A percentile compares a stretch with the other conserved stretches of the same genome.
These are phyloP conservation scores for Lachnellula occidentalis DNA, from an alignment of 2,329 filamentous ascomycete species.

Conservation along the genomic window DNA sequence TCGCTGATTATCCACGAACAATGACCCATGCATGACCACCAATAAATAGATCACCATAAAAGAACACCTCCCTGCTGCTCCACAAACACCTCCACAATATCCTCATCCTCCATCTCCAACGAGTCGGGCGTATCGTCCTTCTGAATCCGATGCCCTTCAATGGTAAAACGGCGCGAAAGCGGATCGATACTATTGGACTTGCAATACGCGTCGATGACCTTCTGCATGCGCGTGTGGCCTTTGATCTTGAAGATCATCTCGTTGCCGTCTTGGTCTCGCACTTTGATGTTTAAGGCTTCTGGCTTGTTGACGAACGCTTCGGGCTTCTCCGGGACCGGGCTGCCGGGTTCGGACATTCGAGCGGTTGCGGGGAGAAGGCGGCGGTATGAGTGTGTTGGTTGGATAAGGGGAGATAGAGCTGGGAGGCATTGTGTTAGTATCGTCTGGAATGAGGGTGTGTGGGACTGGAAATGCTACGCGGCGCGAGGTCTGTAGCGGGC, in stretches of 20 bases:
- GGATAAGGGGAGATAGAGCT: no score
- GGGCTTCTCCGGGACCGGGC: background rate
- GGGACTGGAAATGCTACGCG: no score
- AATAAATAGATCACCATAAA: no score
- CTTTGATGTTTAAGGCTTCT: constrained; percentile 7
- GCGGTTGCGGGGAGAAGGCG: background rate
- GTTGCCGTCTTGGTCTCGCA: constrained; percentile 12
- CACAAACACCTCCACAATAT: constrained; percentile 12
- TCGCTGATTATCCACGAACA: background rate
- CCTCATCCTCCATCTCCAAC: constrained; percentile 17
- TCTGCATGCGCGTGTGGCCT: constrained; percentile 10
- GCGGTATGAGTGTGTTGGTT: no score
- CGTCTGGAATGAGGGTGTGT: no score
- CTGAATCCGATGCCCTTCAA: constrained; percentile 14
- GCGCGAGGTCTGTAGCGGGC: no score
- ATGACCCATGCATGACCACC: no score
- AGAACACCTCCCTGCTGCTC: constrained; percentile 13
- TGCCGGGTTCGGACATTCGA: background rate
- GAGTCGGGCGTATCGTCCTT: constrained; percentile 10
- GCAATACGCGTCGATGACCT: constrained; percentile 15
- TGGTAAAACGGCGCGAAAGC: constrained; percentile 12
- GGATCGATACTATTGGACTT: constrained; percentile 1
- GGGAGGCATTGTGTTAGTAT: no score
- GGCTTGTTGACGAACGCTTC: no score
- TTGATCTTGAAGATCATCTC: constrained; percentile 16